Percentiles rank a stretch among this genome's conserved stretches.
These are phyloP conservation scores for Lepidium aucheri DNA, from an alignment of 345 rosid species.

Conservation along the genomic window DNA sequence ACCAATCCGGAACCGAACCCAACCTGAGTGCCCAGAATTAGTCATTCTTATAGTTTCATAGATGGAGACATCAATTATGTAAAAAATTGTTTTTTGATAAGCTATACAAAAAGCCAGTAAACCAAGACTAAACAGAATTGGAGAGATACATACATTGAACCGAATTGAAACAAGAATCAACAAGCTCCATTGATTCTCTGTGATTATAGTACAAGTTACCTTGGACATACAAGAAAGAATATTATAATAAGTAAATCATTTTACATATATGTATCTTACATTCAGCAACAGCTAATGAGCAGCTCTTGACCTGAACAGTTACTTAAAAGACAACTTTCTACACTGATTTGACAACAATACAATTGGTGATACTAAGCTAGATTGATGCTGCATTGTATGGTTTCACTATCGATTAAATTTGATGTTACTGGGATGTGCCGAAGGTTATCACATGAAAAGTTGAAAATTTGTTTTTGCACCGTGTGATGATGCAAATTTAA, in stretches of 20 bases:
- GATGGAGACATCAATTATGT: not conserved
- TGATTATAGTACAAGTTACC: not conserved
- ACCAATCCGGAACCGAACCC: too few species aligned
- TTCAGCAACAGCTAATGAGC: conserved; percentile 1
- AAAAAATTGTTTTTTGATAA: not conserved
- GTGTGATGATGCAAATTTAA: conserved; percentile 6
- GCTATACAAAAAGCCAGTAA: not conserved
- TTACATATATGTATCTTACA: conserved; percentile 1
- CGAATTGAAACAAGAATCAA: not conserved
- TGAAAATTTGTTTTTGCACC: conserved; percentile 1
- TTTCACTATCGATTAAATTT: conserved; percentile 6
- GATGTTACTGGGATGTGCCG: conserved; percentile 1
- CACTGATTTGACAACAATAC: conserved; percentile 6
- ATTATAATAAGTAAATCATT: not conserved
- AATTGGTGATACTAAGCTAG: conserved; percentile 14
- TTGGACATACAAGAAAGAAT: not conserved
- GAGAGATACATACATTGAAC: not conserved
- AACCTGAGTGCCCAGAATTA: too few species aligned
- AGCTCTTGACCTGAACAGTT: not conserved
- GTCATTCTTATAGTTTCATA: too few species aligned
- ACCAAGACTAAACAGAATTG: not conserved
- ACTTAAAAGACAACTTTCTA: conserved; percentile 4
- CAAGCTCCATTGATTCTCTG: not conserved
- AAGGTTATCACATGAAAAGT: conserved; percentile 11
- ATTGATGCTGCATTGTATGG: conserved; percentile 22